Evolutionary conservation across 257 asterid genomes (phyloP).

Genomic region (Lycium barbarum): DNA sequence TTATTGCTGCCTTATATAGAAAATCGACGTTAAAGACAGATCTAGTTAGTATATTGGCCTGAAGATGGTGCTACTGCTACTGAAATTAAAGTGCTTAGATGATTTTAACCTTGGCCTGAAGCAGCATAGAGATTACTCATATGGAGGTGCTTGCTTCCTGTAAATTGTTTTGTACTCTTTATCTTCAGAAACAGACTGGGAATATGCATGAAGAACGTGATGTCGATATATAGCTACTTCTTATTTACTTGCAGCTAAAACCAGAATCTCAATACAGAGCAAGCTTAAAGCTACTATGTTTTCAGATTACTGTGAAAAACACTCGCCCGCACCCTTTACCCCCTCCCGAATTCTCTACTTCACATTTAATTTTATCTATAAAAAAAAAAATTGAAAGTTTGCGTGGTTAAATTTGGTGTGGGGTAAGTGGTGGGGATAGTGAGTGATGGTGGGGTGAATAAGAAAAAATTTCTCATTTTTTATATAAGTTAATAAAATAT

Average conservation of each 20-base stretch:
- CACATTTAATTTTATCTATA: too few species aligned
- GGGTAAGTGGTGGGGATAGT: too few species aligned
- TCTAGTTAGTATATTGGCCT: not conserved
- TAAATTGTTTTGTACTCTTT: not conserved
- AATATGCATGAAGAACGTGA: not conserved
- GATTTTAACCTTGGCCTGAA: not conserved
- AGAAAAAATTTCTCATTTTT: too few species aligned
- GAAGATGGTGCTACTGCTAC: too few species aligned
- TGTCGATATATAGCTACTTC: not conserved
- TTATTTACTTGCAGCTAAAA: not conserved
- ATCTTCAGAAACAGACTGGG: not conserved
- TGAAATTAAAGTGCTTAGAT: not conserved
- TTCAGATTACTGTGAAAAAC: not conserved
- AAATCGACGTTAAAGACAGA: not conserved
- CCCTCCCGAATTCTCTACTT: too few species aligned
- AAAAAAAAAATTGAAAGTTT: too few species aligned
- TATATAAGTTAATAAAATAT: too few species aligned
- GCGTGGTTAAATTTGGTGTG: too few species aligned
- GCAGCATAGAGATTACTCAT: not conserved
- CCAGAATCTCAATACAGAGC: not conserved
- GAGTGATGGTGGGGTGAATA: too few species aligned
- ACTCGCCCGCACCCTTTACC: too few species aligned
- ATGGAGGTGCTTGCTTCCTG: not conserved
- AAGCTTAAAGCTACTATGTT: not conserved
- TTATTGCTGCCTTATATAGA: not conserved